Evolutionary conservation across 495 filamentous ascomycete species (phyloP), one percentile per base, ranked within the genome.

Genomic region (Penicillium goetzii): DNA sequence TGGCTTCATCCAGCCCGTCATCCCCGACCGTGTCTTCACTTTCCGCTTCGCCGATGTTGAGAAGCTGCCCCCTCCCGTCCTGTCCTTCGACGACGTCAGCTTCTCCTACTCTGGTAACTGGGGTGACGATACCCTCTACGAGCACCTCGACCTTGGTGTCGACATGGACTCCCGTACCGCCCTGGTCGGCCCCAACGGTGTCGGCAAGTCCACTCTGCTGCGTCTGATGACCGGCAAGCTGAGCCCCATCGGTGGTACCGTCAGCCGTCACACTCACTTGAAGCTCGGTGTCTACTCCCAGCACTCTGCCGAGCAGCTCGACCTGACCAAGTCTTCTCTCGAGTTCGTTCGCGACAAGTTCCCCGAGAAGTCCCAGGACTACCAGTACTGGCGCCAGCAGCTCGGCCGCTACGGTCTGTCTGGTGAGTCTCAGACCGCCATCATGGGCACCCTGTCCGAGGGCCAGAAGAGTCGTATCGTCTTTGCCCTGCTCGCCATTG

Each of bases 91-190:
- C 78, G 85, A 96, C 62, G 95, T 99, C 68, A 96, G 91, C 49
- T 99, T 99, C 82, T 97, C 96, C 58, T 99, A 99, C 85, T 95
- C 91, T 25, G 96, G 96, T 47, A 84, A 96, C 10, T 72, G 86
- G 60, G 86, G n/a, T n/a, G n/a, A 90, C 69, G 96, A 99, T 72
- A 93, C 96, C 74, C 86, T 99, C 15, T 99, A 99, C 81, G 91
- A 93, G 76, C 85, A 96, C 79, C 86, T 99, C 38, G 95, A 99
- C 77, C 89, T 99, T 67, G 95, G 95, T 85, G 93, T 99, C 60
- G 95, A 99, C 78, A 99, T 99, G 95, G 95, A 99, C 80, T 96
- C 91, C 60, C 91, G 95, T 75, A 95, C 95, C 26, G 96, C 95
- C 21, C 88, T 99, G 54, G 95, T 99, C 70, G 95, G 95, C 45